Conservation (phyloP, 805 yeast genomes). For the Starmera caribaea region DNA sequence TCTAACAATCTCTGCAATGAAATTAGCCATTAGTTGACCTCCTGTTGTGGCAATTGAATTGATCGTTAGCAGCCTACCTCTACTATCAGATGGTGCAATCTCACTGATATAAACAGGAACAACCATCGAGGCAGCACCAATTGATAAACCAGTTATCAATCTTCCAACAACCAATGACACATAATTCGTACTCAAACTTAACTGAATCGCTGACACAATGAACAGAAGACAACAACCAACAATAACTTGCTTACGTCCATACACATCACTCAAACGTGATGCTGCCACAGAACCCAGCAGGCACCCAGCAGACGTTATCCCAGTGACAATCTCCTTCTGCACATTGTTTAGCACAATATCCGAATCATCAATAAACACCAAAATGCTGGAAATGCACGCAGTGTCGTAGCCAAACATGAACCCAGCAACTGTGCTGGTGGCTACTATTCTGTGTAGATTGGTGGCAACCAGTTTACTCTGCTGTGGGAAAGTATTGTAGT, state of each 20-base stretch:
- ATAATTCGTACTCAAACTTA: constrained; percentile 32
- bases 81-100: constrained; percentile 30
- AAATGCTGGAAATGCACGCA: constrained; percentile 53
- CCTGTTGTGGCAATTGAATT: constrained; percentile 38
- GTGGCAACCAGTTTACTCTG: too few relatives aligned
- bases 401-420: constrained; percentile 57
- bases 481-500: too few relatives aligned
- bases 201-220: constrained; percentile 38
- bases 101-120: constrained; percentile 53
- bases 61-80: constrained; percentile 29
- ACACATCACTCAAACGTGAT: constrained; percentile 39
- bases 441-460: too few relatives aligned
- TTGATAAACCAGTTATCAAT: constrained; percentile 57
- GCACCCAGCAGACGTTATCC: constrained; percentile 44
- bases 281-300: constrained; percentile 41
- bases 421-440: constrained; percentile 40
- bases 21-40: constrained; percentile 37
- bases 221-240: constrained; percentile 36
- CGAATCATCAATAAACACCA: constrained; percentile 35
- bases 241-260: constrained; percentile 31
- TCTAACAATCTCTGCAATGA: constrained; percentile 25
- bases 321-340: constrained; percentile 32
- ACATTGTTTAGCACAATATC: constrained; percentile 22
- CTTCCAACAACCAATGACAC: constrained; percentile 42
- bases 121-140: constrained; percentile 63